Evolutionary conservation across 768 basidiomycete species (phyloP).

Genomic region (Postia placenta): DNA sequence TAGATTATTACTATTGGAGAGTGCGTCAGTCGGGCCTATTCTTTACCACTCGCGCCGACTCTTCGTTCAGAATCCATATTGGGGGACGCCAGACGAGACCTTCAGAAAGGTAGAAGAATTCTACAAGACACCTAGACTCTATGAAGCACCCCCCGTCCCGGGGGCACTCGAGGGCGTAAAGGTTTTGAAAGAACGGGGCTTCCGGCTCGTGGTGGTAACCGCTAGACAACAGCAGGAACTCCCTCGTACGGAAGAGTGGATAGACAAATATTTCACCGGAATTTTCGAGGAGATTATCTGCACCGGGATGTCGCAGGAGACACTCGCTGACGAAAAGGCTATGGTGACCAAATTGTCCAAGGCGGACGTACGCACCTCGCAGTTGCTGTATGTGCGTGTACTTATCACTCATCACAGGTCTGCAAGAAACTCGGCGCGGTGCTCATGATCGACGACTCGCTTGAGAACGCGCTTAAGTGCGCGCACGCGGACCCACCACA

Average conservation of each 20-base stretch:
- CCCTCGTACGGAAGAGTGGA: constrained; percentile 61
- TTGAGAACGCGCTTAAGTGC: constrained; percentile 69
- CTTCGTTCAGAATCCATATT: constrained; percentile 39
- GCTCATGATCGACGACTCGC: constrained; percentile 73
- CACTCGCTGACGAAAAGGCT: constrained; percentile 37
- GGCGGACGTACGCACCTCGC: constrained; percentile 45
- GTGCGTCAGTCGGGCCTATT: constrained; percentile 25
- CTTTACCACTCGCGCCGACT: no score
- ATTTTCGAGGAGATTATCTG: constrained; percentile 59
- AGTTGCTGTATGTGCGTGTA: not conserved
- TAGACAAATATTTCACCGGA: constrained; percentile 58
- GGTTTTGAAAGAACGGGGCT: constrained; percentile 56
- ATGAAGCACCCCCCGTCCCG: constrained; percentile 43
- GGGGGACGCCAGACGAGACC: constrained; percentile 57
- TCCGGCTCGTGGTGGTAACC: constrained; percentile 67
- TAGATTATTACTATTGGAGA: constrained; percentile 78
- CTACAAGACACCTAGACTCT: constrained; percentile 46
- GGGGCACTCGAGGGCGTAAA: constrained; percentile 57
- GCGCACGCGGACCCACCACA: constrained; percentile 41
- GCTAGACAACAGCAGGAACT: constrained; percentile 54
- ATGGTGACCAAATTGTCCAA: constrained; percentile 58
- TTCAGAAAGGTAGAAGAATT: constrained; percentile 52
- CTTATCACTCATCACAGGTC: constrained; percentile 33
- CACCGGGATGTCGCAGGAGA: constrained; percentile 65
- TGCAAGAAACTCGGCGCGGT: constrained; percentile 57